These are phyloP conservation scores for Wickerhamiella bombiphila DNA, from an alignment of 805 yeast genomes.

Conservation along the genomic window DNA sequence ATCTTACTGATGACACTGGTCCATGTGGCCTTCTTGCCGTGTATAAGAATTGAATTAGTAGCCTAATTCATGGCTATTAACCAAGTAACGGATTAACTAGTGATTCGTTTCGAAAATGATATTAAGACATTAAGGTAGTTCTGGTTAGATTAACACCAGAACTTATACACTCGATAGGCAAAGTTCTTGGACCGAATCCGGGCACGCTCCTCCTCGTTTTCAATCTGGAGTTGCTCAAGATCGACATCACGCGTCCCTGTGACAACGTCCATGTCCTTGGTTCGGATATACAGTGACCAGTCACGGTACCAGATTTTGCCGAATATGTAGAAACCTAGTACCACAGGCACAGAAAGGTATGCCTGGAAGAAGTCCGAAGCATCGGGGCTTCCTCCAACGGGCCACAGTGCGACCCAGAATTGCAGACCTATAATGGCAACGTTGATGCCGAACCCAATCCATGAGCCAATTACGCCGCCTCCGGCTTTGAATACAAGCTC, in stretches of 20 bases:
- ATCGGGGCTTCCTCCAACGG: conserved; percentile 27
- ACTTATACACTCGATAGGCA: conserved; percentile 36
- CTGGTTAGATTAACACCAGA: conserved; percentile 38
- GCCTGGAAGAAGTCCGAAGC: conserved; percentile 36
- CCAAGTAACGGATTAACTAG: too few species aligned
- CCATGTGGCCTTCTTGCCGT: too few species aligned
- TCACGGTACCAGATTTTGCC: conserved; percentile 35
- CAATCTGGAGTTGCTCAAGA: conserved; percentile 29
- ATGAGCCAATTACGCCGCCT: conserved; percentile 46
- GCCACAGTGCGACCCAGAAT: conserved; percentile 53
- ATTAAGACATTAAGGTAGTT: background rate
- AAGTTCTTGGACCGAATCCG: conserved; percentile 32
- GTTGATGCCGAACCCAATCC: conserved; percentile 38
- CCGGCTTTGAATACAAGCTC: conserved; percentile 47
- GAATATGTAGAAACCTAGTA: conserved; percentile 33
- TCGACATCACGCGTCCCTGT: conserved; percentile 51
- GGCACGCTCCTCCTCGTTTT: conserved; percentile 43
- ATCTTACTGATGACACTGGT: too few species aligned
- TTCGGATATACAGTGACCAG: conserved; percentile 21
- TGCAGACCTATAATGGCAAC: conserved; percentile 43
- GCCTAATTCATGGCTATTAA: too few species aligned
- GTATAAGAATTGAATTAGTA: too few species aligned
- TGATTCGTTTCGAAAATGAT: too few species aligned
- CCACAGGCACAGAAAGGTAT: conserved; percentile 35
- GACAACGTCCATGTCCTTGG: conserved; percentile 42